These are phyloP conservation scores for Paramecium bursaria DNA, from an alignment of 73 alveolate genomes.

Conservation along the genomic window DNA sequence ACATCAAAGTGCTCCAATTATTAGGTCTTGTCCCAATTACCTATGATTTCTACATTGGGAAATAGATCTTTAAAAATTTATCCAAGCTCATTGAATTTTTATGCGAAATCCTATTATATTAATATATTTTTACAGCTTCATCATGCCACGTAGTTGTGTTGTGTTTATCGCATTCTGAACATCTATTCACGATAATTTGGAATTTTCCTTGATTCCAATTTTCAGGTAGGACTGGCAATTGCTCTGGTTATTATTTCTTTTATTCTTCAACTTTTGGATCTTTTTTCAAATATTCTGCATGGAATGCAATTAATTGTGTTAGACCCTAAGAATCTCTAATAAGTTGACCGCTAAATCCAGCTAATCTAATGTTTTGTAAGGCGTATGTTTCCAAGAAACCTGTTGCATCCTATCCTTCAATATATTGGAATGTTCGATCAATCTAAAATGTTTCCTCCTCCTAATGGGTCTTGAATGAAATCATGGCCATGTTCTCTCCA, in stretches of 20 bases:
- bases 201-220: slow-evolving; percentile 86
- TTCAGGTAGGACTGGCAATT: slow-evolving; percentile 39
- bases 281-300: slow-evolving; percentile 47
- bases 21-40: slow-evolving; percentile 92
- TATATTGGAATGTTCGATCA: slow-evolving; percentile 32
- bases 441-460: slow-evolving; percentile 44
- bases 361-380: slow-evolving; percentile 19
- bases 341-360: slow-evolving; percentile 32
- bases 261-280: slow-evolving; percentile 51
- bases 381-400: slow-evolving; percentile 51
- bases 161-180: slow-evolving; percentile 93
- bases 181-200: slow-evolving; percentile 92
- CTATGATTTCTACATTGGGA: slow-evolving; percentile 90
- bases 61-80: slow-evolving; percentile 86
- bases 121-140: too few species aligned
- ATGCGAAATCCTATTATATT: slow-evolving; percentile 90
- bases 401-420: slow-evolving; percentile 53
- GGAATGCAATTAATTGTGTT: not conserved
- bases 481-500: slow-evolving; percentile 52
- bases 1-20: slow-evolving; percentile 94
- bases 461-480: slow-evolving; percentile 37
- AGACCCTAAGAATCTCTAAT: not conserved
- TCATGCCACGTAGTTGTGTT: slow-evolving; percentile 94
- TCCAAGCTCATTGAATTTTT: slow-evolving; percentile 90
- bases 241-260: slow-evolving; percentile 39